Conservation (phyloP, 2,329 filamentous ascomycete species). For the Alternaria postmessia region DNA sequence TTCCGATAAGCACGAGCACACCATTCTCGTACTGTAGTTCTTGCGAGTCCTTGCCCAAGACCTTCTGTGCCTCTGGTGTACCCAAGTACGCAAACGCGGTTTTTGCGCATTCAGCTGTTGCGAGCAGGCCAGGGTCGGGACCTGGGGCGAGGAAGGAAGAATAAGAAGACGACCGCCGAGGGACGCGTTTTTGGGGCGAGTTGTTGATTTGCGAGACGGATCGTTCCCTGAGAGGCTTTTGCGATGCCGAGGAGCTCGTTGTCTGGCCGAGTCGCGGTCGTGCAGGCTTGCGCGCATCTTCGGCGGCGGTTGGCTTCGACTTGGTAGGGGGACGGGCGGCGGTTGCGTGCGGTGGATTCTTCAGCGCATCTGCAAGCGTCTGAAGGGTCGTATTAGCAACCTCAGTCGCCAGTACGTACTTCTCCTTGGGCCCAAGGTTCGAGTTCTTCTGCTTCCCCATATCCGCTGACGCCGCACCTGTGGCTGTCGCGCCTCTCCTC, state of each 20-base stretch:
- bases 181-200: constrained; percentile 54
- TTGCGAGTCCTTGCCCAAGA: constrained; percentile 63
- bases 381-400: constrained; percentile 76
- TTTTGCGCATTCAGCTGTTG: constrained; percentile 73
- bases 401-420: constrained; percentile 73
- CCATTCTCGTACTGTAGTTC: constrained; percentile 76
- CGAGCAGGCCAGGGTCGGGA: constrained; percentile 53
- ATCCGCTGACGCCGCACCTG: constrained; percentile 41
- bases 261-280: constrained; percentile 26
- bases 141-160: constrained; percentile 36
- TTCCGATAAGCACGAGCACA: constrained; percentile 73
- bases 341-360: constrained; percentile 48
- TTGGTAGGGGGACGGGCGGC: constrained; percentile 25
- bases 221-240: constrained; percentile 69
- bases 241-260: constrained; percentile 52
- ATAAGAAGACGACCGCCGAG: constrained; percentile 51
- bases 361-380: constrained; percentile 71
- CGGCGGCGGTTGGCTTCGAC: constrained; percentile 34
- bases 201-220: constrained; percentile 68
- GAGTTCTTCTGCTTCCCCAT: constrained; percentile 47
- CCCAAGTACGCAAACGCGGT: constrained; percentile 72
- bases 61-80: constrained; percentile 60
- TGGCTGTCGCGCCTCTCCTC: constrained; percentile 44
- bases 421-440: constrained; percentile 65
- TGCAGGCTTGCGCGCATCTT: constrained; percentile 33